Conservation (phyloP, 768 basidiomycete species). For the Arthromyces matolae region DNA sequence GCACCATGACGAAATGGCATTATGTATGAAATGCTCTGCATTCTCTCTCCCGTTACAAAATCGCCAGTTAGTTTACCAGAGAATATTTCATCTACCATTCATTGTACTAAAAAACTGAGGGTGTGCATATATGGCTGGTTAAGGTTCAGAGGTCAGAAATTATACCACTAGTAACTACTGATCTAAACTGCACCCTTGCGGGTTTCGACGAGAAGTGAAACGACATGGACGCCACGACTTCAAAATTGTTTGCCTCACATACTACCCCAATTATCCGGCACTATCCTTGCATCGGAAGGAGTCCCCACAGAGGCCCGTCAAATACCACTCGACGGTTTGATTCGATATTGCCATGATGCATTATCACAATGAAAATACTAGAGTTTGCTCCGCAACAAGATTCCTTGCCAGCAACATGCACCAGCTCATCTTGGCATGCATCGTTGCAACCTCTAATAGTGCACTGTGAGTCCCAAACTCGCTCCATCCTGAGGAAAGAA, state of each 20-base stretch:
- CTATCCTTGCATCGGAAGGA: slow-evolving; percentile 71
- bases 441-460: slow-evolving; percentile 12
- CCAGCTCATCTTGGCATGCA: slow-evolving; percentile 18
- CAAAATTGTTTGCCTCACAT: slow-evolving; percentile 68
- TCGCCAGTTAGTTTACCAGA: no score
- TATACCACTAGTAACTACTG: no score
- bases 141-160: no score
- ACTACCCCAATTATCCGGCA: slow-evolving; percentile 76
- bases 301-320: slow-evolving; percentile 75
- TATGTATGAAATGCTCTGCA: no score
- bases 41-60: no score
- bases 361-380: not conserved
- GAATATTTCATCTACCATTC: no score
- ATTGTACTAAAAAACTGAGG: no score
- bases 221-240: not conserved
- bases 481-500: slow-evolving; percentile 18
- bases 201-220: no score
- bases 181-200: no score
- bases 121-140: no score
- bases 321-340: slow-evolving; percentile 47
- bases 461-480: slow-evolving; percentile 7
- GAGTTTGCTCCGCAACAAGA: slow-evolving; percentile 15
- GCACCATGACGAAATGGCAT: no score
- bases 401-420: slow-evolving; percentile 4
- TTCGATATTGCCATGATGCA: slow-evolving; percentile 19